Evolutionary conservation across 805 yeast genomes (phyloP).

Genomic region (Metschnikowia chrysomelidarum): DNA sequence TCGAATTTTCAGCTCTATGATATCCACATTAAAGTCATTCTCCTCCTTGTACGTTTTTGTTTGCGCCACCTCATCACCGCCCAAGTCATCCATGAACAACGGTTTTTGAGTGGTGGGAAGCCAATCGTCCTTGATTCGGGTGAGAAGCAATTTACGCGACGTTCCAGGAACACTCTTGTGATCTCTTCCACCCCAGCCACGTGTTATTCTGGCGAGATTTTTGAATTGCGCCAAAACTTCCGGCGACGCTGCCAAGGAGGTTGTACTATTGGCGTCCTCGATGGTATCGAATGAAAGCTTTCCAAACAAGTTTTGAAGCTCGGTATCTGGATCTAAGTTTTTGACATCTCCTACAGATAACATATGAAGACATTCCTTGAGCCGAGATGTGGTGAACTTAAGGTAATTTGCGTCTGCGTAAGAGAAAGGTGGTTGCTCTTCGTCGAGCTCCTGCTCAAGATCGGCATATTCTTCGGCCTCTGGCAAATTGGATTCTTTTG

Average conservation of each 20-base stretch:
- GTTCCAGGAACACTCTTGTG: conserved; percentile 73
- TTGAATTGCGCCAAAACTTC: conserved; percentile 65
- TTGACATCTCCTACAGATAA: conserved; percentile 45
- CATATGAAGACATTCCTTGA: conserved; percentile 38
- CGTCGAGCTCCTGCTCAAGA: conserved; percentile 24
- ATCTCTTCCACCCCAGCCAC: conserved; percentile 87
- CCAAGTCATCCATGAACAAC: conserved; percentile 56
- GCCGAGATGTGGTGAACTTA: conserved; percentile 46
- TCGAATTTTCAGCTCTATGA: conserved; percentile 28
- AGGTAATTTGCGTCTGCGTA: conserved; percentile 45
- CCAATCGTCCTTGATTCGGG: conserved; percentile 80
- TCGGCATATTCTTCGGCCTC: conserved; percentile 16
- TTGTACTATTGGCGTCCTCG: conserved; percentile 74
- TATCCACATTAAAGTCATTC: conserved; percentile 31
- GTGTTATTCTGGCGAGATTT: conserved; percentile 52
- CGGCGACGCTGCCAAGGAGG: conserved; percentile 66
- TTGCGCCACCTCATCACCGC: conserved; percentile 35
- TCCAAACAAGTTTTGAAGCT: conserved; percentile 68
- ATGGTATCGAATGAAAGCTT: conserved; percentile 64
- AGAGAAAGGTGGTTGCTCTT: conserved; percentile 28
- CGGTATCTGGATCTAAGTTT: conserved; percentile 73
- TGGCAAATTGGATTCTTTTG: conserved; percentile 1
- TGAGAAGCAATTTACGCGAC: conserved; percentile 59
- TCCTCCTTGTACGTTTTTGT: conserved; percentile 36
- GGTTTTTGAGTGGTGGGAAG: conserved; percentile 66